phyloP scores from a whole-genome alignment of 352 stramenopile species.

The Pythium insidiosum region DNA sequence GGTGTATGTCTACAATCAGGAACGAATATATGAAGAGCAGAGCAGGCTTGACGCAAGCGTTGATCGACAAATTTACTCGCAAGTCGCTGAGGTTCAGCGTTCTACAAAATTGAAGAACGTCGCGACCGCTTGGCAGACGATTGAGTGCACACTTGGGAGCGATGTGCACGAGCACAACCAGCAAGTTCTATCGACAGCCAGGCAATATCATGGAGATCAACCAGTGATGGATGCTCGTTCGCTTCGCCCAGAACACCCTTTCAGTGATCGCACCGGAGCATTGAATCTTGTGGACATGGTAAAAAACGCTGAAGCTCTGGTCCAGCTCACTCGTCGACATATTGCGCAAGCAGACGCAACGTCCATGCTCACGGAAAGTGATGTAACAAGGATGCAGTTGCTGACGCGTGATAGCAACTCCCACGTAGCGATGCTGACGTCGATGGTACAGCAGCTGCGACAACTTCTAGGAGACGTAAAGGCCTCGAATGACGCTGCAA shows the following conservation, averaged over 20 bases:
- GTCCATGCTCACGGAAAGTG: conserved; percentile 8
- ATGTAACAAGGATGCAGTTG: conserved; percentile 5
- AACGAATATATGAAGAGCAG: conserved; percentile 37
- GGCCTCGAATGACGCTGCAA: conserved; percentile 25
- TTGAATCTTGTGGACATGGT: conserved; percentile 27
- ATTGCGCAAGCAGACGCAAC: conserved; percentile 11
- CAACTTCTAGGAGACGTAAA: conserved; percentile 20
- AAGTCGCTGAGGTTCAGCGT: conserved; percentile 16
- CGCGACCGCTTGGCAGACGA: conserved; percentile 19
- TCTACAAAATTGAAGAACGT: conserved; percentile 16
- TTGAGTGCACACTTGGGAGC: conserved; percentile 15
- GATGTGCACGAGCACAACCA: conserved; percentile 16
- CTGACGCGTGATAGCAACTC: conserved; percentile 13
- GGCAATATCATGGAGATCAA: conserved; percentile 24
- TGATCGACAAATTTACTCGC: conserved; percentile 24
- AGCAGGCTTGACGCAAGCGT: conserved; percentile 18
- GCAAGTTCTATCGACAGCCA: conserved; percentile 19
- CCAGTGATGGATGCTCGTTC: conserved; percentile 21
- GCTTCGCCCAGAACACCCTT: conserved; percentile 11
- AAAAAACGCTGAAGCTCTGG: conserved; percentile 20
- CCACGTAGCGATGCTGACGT: conserved; percentile 21
- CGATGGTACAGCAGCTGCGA: conserved; percentile 27
- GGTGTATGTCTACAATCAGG: conserved; percentile 9
- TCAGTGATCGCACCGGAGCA: conserved; percentile 5
- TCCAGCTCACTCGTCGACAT: conserved; percentile 19